phyloP scores from a whole-genome alignment of 2,329 filamentous ascomycete species.

The Sarocladiaceae sp. region DNA sequence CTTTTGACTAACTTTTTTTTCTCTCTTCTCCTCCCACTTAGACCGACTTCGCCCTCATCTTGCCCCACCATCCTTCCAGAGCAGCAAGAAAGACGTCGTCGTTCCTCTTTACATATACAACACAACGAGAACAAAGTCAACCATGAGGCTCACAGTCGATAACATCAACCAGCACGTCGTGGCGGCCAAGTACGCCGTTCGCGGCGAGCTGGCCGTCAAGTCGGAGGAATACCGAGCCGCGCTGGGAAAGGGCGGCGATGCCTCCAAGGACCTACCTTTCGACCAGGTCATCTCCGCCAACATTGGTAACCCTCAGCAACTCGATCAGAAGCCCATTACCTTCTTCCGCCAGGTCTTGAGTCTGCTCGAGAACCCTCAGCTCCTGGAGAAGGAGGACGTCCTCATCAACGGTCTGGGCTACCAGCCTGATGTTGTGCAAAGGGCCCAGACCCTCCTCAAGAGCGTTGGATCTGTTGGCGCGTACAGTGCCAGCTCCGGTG shows the following conservation, averaged over 20 bases:
- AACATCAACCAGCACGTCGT: slow-evolving; percentile 91
- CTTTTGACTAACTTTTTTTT: slow-evolving; percentile 1
- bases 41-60: slow-evolving; percentile 5
- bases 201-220: slow-evolving; percentile 89
- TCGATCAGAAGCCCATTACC: slow-evolving; percentile 98
- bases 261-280: slow-evolving; percentile 66
- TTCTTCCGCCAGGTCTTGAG: slow-evolving; percentile 98
- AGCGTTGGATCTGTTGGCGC: slow-evolving; percentile 88
- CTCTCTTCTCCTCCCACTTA: slow-evolving; percentile 8
- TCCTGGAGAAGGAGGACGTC: slow-evolving; percentile 79
- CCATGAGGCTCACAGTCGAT: slow-evolving; percentile 58
- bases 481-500: slow-evolving; percentile 92
- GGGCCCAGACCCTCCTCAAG: slow-evolving; percentile 73
- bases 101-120: slow-evolving; percentile 14
- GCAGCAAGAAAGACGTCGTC: background rate
- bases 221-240: slow-evolving; percentile 83
- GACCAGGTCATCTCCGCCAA: slow-evolving; percentile 91
- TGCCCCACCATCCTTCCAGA: slow-evolving; percentile 4
- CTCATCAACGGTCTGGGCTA: slow-evolving; percentile 73
- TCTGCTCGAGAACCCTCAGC: slow-evolving; percentile 79
- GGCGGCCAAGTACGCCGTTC: slow-evolving; percentile 89
- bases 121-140: slow-evolving; percentile 18
- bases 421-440: slow-evolving; percentile 79
- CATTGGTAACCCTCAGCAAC: slow-evolving; percentile 97
- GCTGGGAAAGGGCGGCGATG: slow-evolving; percentile 55